phyloP scores from a whole-genome alignment of 2,329 filamentous ascomycete genomes.

The Penicillium janthinellum region DNA sequence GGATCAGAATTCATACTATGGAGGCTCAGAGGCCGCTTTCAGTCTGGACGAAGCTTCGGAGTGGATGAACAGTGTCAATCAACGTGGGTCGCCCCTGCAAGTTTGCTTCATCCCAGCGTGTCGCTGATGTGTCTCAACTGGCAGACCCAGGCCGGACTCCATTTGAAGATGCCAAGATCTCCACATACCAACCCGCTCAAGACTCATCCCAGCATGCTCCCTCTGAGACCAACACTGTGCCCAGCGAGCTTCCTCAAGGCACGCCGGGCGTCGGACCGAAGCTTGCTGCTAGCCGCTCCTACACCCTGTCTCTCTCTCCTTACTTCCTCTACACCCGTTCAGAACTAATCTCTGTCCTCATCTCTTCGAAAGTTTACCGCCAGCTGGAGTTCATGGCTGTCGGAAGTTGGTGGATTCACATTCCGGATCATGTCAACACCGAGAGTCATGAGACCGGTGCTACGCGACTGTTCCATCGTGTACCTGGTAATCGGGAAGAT shows the following conservation, averaged over 20 bases:
- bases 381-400: constrained; percentile 94
- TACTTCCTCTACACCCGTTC: constrained; percentile 86
- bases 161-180: constrained; percentile 45
- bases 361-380: constrained; percentile 84
- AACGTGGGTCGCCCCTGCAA: constrained; percentile 34
- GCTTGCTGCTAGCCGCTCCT: constrained; percentile 65
- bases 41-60: constrained; percentile 77
- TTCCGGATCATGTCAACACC: constrained; percentile 23
- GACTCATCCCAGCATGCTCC: constrained; percentile 5
- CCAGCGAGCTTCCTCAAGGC: constrained; percentile 4
- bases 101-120: constrained; percentile 9
- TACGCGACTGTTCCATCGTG: constrained; percentile 59
- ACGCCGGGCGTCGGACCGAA: constrained; percentile 21
- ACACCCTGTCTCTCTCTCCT: constrained; percentile 80
- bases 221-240: constrained; percentile 1
- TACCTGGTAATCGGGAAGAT: constrained; percentile 89
- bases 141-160: constrained; percentile 38
- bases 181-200: constrained; percentile 20
- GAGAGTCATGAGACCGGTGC: constrained; percentile 13
- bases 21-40: constrained; percentile 80
- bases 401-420: constrained; percentile 84
- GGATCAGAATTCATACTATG: constrained; percentile 86
- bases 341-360: constrained; percentile 72
- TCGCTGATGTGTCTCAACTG: constrained; percentile 29
- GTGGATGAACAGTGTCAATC: constrained; percentile 62